phyloP scores from a whole-genome alignment of 2,329 filamentous ascomycete genomes.

The Penicillium thymicola region DNA sequence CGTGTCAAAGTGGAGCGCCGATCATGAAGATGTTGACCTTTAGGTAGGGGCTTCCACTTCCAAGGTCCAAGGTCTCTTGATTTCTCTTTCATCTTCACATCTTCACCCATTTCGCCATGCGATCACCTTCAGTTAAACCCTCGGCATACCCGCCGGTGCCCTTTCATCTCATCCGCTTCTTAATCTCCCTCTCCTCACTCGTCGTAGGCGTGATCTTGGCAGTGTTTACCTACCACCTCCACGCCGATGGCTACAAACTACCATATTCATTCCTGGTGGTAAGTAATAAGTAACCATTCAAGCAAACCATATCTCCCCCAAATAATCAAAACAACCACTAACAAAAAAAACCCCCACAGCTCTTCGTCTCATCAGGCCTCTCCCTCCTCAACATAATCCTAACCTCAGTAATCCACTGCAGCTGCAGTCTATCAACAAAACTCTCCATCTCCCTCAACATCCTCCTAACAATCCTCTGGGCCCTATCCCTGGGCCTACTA shows the following conservation, averaged over 20 bases:
- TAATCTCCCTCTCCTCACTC: slow-evolving; percentile 50
- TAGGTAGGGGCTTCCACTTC: not conserved
- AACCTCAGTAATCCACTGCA: slow-evolving; percentile 52
- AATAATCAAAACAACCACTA: too few relatives aligned
- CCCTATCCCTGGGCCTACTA: slow-evolving; percentile 50
- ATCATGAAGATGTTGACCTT: slow-evolving; percentile 6
- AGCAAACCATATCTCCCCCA: not conserved
- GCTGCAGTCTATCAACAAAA: slow-evolving; percentile 50
- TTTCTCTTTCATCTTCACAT: slow-evolving; percentile 1
- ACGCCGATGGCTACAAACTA: slow-evolving; percentile 49
- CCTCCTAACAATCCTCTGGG: slow-evolving; percentile 51
- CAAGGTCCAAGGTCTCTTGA: not conserved
- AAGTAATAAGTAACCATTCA: slow-evolving; percentile 37
- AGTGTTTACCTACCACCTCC: slow-evolving; percentile 56
- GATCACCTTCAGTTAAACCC: slow-evolving; percentile 31
- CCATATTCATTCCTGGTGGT: slow-evolving; percentile 62
- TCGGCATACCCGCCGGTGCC: slow-evolving; percentile 41
- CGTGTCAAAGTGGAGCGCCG: slow-evolving; percentile 64
- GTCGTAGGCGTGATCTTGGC: slow-evolving; percentile 54
- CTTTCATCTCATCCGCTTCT: slow-evolving; percentile 40
- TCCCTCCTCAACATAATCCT: slow-evolving; percentile 49
- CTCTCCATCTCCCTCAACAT: slow-evolving; percentile 52
- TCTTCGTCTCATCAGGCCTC: slow-evolving; percentile 51
- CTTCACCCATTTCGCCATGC: slow-evolving; percentile 24
- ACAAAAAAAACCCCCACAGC: slow-evolving; percentile 34